Conservation (phyloP, 805 yeast genomes). For the Yarrowia sp. region DNA sequence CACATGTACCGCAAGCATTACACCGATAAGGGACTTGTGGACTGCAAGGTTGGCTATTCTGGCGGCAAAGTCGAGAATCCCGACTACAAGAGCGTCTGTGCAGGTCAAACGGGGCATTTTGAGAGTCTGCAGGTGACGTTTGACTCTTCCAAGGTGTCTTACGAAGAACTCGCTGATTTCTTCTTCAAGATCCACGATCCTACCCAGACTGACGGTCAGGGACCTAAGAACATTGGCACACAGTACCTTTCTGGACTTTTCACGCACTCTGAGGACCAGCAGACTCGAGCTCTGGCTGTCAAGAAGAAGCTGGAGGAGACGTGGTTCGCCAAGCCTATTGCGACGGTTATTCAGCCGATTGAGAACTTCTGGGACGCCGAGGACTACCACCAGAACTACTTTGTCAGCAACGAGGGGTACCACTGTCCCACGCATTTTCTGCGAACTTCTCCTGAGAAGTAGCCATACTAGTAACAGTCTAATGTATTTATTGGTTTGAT, state of each 20-base stretch:
- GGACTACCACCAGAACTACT: slow-evolving; percentile 81
- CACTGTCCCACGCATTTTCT: slow-evolving; percentile 84
- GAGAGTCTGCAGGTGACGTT: slow-evolving; percentile 78
- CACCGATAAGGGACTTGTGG: slow-evolving; percentile 59
- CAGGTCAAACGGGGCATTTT: slow-evolving; percentile 69
- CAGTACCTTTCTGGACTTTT: slow-evolving; percentile 84
- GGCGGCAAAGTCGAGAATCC: slow-evolving; percentile 60
- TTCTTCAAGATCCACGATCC: slow-evolving; percentile 92
- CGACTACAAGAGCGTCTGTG: slow-evolving; percentile 67
- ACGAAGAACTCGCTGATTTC: slow-evolving; percentile 65
- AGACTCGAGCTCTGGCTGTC: slow-evolving; percentile 42
- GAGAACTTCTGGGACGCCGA: slow-evolving; percentile 81
- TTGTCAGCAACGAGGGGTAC: slow-evolving; percentile 72
- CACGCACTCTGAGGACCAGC: slow-evolving; percentile 53
- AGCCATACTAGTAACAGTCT: not conserved
- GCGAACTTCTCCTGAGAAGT: slow-evolving; percentile 54
- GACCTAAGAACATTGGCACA: slow-evolving; percentile 71
- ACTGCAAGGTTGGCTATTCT: slow-evolving; percentile 80
- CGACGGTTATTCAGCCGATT: slow-evolving; percentile 65
- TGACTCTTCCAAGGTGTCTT: slow-evolving; percentile 58
- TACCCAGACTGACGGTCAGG: slow-evolving; percentile 74
- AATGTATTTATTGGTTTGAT: too few species aligned
- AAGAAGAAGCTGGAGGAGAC: slow-evolving; percentile 62
- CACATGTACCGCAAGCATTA: slow-evolving; percentile 70
- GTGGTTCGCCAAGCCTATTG: slow-evolving; percentile 59